Percentiles rank a stretch among this genome's conserved stretches.
Conservation (phyloP, 371 early-diverging fungal species). For the Mortierella sp. region DNA sequence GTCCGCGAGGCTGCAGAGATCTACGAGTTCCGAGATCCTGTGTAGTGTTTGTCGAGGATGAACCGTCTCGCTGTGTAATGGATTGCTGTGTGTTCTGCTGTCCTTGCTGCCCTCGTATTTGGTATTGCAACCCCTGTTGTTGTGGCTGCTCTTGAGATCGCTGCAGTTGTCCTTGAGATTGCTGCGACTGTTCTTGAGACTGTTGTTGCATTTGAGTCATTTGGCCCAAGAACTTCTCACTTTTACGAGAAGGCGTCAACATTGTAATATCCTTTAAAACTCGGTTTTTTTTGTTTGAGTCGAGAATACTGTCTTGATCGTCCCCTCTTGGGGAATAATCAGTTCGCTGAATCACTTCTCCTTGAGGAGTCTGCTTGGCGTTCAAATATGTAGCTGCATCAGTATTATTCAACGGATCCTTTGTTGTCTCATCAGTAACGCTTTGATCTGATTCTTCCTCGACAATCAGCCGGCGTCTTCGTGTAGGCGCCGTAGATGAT, state of each 20-base stretch:
- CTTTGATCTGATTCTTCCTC: conserved; percentile 21
- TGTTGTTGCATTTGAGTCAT: neutral
- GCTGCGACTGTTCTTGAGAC: neutral
- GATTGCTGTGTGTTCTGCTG: neutral
- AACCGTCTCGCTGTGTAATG: neutral
- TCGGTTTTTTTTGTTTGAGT: neutral
- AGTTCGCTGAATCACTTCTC: neutral
- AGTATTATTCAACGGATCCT: neutral
- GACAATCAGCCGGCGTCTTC: conserved; percentile 14
- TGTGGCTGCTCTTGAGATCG: no score
- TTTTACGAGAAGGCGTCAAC: neutral
- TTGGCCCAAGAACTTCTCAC: neutral
- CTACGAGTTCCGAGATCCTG: neutral
- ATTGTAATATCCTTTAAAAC: conserved; percentile 15
- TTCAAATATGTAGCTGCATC: neutral
- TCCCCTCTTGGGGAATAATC: no score
- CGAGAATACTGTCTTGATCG: neutral
- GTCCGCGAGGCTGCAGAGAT: conserved; percentile 4
- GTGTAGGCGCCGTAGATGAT: neutral
- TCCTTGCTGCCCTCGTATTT: neutral
- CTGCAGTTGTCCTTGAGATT: no score
- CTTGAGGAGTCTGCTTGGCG: neutral
- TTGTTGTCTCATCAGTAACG: neutral
- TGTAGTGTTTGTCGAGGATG: neutral
- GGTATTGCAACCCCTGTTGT: neutral